These are phyloP conservation scores for Lentinula boryana DNA, from an alignment of 768 basidiomycete species.

Conservation along the genomic window DNA sequence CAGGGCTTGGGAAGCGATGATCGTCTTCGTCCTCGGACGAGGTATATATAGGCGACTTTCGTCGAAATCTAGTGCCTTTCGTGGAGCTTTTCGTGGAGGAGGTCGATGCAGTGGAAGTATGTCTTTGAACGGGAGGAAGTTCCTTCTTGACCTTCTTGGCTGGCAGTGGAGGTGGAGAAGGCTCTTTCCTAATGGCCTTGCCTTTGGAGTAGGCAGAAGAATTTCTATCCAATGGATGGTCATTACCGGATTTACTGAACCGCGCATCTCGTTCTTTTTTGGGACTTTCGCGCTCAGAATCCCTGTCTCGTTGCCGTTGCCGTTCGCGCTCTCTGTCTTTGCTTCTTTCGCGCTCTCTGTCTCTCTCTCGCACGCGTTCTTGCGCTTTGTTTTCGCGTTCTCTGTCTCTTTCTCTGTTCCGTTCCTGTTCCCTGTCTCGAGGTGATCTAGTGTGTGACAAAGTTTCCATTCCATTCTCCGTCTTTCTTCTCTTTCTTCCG, in stretches of 20 bases:
- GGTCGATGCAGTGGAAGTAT: conserved; percentile 15
- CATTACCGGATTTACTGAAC: conserved; percentile 4
- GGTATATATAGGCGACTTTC: conserved; percentile 58
- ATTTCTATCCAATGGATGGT: conserved; percentile 5
- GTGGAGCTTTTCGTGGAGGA: conserved; percentile 11
- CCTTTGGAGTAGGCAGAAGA: conserved; percentile 1
- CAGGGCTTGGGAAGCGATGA: conserved; percentile 19
- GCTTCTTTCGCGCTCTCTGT: background rate
- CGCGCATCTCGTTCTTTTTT: conserved; percentile 12
- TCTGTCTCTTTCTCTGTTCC: background rate
- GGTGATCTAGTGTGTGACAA: conserved; percentile 5
- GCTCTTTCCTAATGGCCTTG: conserved; percentile 5
- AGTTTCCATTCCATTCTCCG: conserved; percentile 22
- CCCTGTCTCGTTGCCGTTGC: background rate
- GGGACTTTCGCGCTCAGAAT: background rate
- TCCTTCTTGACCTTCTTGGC: conserved; percentile 31
- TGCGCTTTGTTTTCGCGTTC: conserved; percentile 10
- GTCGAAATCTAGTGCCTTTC: conserved; percentile 30
- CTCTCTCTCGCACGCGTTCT: background rate
- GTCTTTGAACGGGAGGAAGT: conserved; percentile 18
- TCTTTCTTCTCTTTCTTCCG: conserved; percentile 37
- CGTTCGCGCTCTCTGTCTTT: background rate
- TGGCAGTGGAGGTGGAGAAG: conserved; percentile 11
- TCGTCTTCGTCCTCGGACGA: conserved; percentile 61
- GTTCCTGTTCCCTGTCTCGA: background rate